Evolutionary conservation across 352 stramenopile species (phyloP).

Genomic region (Pythium apleroticum): DNA sequence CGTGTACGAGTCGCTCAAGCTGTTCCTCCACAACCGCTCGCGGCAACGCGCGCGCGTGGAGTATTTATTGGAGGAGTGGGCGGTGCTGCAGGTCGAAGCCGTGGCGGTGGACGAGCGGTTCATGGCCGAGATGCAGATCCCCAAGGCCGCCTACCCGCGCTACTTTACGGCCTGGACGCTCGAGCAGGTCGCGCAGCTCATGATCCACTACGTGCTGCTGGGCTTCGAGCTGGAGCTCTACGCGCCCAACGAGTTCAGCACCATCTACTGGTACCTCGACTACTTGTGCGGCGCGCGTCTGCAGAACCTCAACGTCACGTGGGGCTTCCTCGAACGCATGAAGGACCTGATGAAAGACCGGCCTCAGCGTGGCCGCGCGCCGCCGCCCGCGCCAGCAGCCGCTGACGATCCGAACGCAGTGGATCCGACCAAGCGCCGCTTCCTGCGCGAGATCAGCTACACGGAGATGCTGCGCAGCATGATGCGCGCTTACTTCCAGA

Average conservation of each 20-base stretch:
- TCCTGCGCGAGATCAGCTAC: constrained; percentile 75
- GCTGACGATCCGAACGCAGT: constrained; percentile 22
- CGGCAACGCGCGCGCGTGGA: constrained; percentile 79
- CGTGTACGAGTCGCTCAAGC: constrained; percentile 83
- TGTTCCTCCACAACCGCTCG: constrained; percentile 79
- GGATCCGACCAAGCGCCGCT: constrained; percentile 58
- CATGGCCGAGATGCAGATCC: constrained; percentile 80
- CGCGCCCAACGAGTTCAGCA: constrained; percentile 63
- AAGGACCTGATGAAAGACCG: constrained; percentile 52
- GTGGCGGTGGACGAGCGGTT: constrained; percentile 77
- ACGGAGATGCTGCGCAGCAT: constrained; percentile 71
- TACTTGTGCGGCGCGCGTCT: constrained; percentile 82
- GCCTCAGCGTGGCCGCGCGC: constrained; percentile 23
- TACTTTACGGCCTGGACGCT: constrained; percentile 86
- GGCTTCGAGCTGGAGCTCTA: constrained; percentile 82
- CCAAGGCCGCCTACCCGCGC: constrained; percentile 73
- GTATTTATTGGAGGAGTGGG: constrained; percentile 83
- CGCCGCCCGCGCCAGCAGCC: not conserved
- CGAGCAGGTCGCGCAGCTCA: constrained; percentile 67
- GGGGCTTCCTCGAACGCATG: constrained; percentile 83
- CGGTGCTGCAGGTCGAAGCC: constrained; percentile 68
- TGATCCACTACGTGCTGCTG: constrained; percentile 79
- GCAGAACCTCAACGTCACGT: constrained; percentile 80
- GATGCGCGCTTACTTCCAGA: constrained; percentile 82
- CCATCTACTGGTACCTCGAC: constrained; percentile 86